Evolutionary conservation across 2,329 filamentous ascomycete species (phyloP), one percentile per base, ranked within the genome.

Genomic region (Alternaria sp.): DNA sequence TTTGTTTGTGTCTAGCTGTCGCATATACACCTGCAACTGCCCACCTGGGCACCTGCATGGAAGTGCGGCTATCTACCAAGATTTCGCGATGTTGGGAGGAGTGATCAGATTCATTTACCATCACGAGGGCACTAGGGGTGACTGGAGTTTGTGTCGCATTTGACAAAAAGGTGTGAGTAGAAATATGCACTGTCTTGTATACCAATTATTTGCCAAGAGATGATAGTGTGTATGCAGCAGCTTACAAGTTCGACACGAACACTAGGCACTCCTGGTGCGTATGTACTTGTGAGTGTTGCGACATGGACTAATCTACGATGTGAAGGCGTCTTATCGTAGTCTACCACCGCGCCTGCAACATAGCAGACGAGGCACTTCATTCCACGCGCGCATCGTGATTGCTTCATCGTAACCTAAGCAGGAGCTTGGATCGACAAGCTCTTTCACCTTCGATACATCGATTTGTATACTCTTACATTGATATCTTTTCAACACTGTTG

Each of bases 161-260:
- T 2, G 4, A 33, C 30, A 15, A 37, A 15, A 8, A 37, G 6
- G 2, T 37, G 2, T 37, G 4, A 37, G 30, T 37, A 37, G 14
- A 37, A 37, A 4, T 15, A 37, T 37, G 4, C 30, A 37, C 0
- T 37, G 30, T 37, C 30, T 37, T 15, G 14, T 9, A 37, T 33
- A 15, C 12, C 2, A 0, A 0, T 4, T 37, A 15, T 8, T 15
- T 37, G 30, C 30, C 4, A 2, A 37, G 14, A 37, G 0, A 4
- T 3, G 9, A 37, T 9, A 8, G 14, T 1, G 30, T 4, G 14
- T 2, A 9, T 37, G 30, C 30, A 33, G 30, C 30, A 33, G 14
- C 6, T 8, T 33, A 33, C 3, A 2, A 0, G 4, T 33, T 3
- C 30, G 14, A 33, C 30, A 15, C 1, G 30, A 33, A 33, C 8